Evolutionary conservation across 2,329 filamentous ascomycete genomes (phyloP).

Genomic region (Gliomastix tumulicola): DNA sequence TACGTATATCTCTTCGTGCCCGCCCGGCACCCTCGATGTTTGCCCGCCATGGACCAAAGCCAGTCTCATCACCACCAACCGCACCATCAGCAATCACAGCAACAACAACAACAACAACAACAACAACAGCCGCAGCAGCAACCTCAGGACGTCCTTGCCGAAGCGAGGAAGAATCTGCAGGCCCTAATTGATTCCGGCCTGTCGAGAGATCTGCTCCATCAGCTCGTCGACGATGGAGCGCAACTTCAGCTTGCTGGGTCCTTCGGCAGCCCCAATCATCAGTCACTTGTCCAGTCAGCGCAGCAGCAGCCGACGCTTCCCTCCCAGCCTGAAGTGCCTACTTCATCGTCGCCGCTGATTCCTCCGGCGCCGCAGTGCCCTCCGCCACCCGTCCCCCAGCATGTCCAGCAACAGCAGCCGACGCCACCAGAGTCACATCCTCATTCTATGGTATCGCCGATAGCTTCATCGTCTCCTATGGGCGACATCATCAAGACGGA

Average conservation of each 20-base stretch:
- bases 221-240: constrained; percentile 30
- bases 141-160: constrained; percentile 34
- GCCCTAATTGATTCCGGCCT: constrained; percentile 36
- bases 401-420: constrained; percentile 1
- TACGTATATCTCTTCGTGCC: too few relatives aligned
- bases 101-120: constrained; percentile 12
- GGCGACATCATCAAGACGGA: too few relatives aligned
- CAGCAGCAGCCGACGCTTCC: constrained; percentile 9
- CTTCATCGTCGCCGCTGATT: constrained; percentile 10
- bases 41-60: constrained; percentile 20
- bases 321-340: constrained; percentile 8
- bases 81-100: constrained; percentile 11
- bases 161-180: constrained; percentile 37
- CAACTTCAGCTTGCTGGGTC: constrained; percentile 21
- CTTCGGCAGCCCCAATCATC: constrained; percentile 8
- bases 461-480: too few relatives aligned
- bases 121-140: constrained; percentile 17
- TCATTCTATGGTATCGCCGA: too few relatives aligned
- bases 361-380: constrained; percentile 18
- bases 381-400: constrained; percentile 17
- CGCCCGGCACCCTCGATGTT: constrained; percentile 1
- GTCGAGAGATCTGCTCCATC: constrained; percentile 32
- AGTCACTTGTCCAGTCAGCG: constrained; percentile 7
- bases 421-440: too few relatives aligned
- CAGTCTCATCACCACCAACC: constrained; percentile 13